Evolutionary conservation across 129 eudicot genomes (phyloP), one percentile per base, ranked within the genome.

Genomic region (Calendula officinalis): DNA sequence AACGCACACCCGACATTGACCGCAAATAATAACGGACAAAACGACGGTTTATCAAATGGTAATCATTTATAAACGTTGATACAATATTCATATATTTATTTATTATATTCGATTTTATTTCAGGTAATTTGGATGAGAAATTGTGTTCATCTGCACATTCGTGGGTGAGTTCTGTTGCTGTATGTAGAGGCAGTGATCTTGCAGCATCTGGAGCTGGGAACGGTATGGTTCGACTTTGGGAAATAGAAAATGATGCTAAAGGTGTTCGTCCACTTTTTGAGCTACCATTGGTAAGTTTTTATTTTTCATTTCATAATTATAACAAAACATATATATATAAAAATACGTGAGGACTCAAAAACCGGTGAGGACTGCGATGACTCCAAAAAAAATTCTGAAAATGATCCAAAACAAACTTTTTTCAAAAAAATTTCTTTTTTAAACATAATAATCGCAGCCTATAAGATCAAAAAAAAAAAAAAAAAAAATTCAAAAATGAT

Each of bases 171-270:
- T 83, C 97, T 11, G 87, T 94, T 47, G 75, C 88, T 17, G 92
- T 94, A 11, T 94, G 99, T 69, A 80, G 86, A 76, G 79, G 74
- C 72, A 94, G 90, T 56, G 99, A 94, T 79, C 90, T 94, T 73
- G 99, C 97, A 60, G 95, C 99, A 38, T 94, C 99, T 51, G 99
- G 97, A 70, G 95, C 99, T 47, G 99, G 97, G 36, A 94, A 94
- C 42, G 97, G 99, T 42, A 69, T 51, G 0, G 71, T 94, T 66
- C 92, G 88, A 42, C 78, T 94, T 48, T 94, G 99, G 99, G 80
- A 69, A 47, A 82, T 94, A 49, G 80, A 94, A 73, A 78, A 41
- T 43, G 97, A 94, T 59, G 70, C 79, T 58, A 94, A 80, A 76
- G 88, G 95, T 80, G 69, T 94, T 30, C 67, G 54, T 43, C 94